A percentile compares a stretch with the other conserved stretches of the same genome.
Conservation (phyloP, 148 eudicot genomes). For the Chenopodium quinoa region DNA sequence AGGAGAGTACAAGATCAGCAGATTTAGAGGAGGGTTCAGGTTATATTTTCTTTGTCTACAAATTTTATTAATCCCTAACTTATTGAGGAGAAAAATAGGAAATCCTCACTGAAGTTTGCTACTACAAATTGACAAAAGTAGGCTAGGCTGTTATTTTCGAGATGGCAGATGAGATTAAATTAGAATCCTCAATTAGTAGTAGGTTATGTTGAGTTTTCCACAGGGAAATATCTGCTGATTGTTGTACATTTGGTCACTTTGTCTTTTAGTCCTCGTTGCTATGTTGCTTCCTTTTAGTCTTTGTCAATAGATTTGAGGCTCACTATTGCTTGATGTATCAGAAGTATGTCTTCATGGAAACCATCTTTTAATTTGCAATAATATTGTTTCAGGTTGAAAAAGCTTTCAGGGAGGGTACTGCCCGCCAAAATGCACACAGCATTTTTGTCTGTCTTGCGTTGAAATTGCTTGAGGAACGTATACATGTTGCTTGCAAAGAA, state of each 20-base stretch:
- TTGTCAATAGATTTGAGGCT: not conserved
- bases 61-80: not conserved
- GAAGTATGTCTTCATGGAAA: not conserved
- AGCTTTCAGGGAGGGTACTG: constrained; percentile 98
- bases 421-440: constrained; percentile 98
- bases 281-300: not conserved
- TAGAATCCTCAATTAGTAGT: not conserved
- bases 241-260: not conserved
- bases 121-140: not conserved
- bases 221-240: not conserved
- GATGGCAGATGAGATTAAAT: not conserved
- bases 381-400: constrained; percentile 72
- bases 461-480: constrained; percentile 87
- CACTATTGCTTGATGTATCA: not conserved
- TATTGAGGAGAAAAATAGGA: not conserved
- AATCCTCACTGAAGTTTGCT: no score
- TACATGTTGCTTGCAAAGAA: constrained; percentile 96
- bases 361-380: constrained; percentile 6
- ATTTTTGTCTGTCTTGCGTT: constrained; percentile 91
- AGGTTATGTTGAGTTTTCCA: not conserved
- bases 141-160: not conserved
- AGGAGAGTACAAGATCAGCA: not conserved
- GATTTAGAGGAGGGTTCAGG: not conserved
- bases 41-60: not conserved
- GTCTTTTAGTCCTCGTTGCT: not conserved